phyloP scores from a whole-genome alignment of 257 asterid genomes.

The Solanum bukasovii region DNA sequence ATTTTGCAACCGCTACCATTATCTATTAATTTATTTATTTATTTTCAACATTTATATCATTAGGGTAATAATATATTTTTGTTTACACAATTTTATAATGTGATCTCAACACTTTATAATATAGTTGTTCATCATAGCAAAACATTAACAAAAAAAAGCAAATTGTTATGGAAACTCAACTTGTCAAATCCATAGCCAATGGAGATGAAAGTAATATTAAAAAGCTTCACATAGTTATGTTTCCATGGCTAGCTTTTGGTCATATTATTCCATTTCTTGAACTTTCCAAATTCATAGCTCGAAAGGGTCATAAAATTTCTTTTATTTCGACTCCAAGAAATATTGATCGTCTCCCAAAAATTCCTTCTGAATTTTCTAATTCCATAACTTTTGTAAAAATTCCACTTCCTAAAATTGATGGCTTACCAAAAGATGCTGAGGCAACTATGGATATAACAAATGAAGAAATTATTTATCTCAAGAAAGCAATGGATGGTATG shows the following conservation, averaged over 20 bases:
- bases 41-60: not conserved
- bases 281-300: slow-evolving; percentile 39
- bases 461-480: slow-evolving; percentile 20
- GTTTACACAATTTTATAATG: not conserved
- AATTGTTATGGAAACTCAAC: slow-evolving; percentile 35
- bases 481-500: slow-evolving; percentile 21
- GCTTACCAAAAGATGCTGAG: slow-evolving; percentile 19
- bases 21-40: no score
- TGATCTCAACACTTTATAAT: not conserved
- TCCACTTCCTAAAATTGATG: slow-evolving; percentile 18
- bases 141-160: not conserved
- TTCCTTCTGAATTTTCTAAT: slow-evolving; percentile 20
- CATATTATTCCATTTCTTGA: slow-evolving; percentile 43
- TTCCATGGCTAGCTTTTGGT: slow-evolving; percentile 68
- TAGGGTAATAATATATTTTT: not conserved
- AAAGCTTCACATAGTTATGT: slow-evolving; percentile 48
- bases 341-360: slow-evolving; percentile 44
- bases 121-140: not conserved
- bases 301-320: slow-evolving; percentile 37
- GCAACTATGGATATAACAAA: slow-evolving; percentile 16
- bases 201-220: slow-evolving; percentile 56
- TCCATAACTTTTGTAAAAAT: slow-evolving; percentile 21
- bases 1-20: no score
- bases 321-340: slow-evolving; percentile 47
- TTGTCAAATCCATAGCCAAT: slow-evolving; percentile 19